Evolutionary conservation across 345 rosid species (phyloP).

Genomic region (Atalantia buxifolia): DNA sequence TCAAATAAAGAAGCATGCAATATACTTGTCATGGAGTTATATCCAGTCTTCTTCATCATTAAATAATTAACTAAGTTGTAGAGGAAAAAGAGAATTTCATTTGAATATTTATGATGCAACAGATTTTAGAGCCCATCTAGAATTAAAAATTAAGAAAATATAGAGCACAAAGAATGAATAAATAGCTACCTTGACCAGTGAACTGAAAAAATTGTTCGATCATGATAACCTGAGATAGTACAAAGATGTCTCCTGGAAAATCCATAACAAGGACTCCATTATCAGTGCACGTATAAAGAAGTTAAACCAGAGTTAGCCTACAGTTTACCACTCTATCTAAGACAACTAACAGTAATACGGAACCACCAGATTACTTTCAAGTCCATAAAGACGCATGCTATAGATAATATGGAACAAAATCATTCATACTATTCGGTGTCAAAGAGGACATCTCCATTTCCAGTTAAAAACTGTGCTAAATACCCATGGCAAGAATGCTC

Average conservation of each 20-base stretch:
- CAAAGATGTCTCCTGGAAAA: slow-evolving; percentile 72
- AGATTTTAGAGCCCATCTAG: neutral
- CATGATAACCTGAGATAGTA: slow-evolving; percentile 94
- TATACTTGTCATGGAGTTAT: neutral
- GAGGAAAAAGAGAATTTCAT: neutral
- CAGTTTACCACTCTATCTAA: neutral
- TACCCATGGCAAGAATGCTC: neutral
- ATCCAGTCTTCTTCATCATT: neutral
- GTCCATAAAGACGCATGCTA: neutral
- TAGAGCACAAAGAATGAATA: neutral
- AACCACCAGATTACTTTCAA: neutral
- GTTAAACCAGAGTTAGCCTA: neutral
- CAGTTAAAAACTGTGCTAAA: neutral
- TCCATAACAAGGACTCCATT: slow-evolving; percentile 3
- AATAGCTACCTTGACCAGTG: slow-evolving; percentile 87
- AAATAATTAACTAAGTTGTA: neutral
- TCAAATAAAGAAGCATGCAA: neutral
- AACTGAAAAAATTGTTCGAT: slow-evolving; percentile 87
- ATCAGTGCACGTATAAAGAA: neutral
- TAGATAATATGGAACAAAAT: neutral
- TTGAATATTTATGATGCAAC: neutral
- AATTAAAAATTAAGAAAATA: neutral
- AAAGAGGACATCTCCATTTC: neutral
- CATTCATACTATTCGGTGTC: neutral
- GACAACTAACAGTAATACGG: neutral